Conservation (phyloP, 2,329 filamentous ascomycete species). For the Stagonosporopsis vannaccii region DNA sequence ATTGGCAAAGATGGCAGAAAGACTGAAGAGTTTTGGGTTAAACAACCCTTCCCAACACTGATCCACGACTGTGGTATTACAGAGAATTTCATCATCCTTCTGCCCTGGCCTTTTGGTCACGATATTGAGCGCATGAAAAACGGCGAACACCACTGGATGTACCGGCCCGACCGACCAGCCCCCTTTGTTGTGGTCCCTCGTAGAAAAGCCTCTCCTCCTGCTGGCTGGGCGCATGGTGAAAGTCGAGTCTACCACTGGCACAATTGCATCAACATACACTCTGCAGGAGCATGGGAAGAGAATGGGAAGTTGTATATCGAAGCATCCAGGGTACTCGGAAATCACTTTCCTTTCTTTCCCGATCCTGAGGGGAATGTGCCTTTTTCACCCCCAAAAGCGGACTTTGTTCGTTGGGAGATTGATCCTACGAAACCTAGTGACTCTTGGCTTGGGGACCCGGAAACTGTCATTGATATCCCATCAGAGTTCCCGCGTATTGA, state of each 20-base stretch:
- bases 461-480: constrained; percentile 31
- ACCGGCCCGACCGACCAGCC: constrained; percentile 43
- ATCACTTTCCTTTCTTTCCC: constrained; percentile 48
- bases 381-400: constrained; percentile 13
- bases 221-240: constrained; percentile 51
- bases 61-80: constrained; percentile 56
- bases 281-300: constrained; percentile 47
- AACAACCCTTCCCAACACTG: constrained; percentile 48
- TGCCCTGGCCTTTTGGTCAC: constrained; percentile 29
- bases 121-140: constrained; percentile 49
- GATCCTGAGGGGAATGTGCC: constrained; percentile 43
- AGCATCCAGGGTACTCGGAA: constrained; percentile 24
- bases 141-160: constrained; percentile 53
- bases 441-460: constrained; percentile 29
- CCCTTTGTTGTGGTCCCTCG: constrained; percentile 39
- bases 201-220: constrained; percentile 47
- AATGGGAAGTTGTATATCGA: constrained; percentile 44
- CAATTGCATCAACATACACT: constrained; percentile 29
- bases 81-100: constrained; percentile 42
- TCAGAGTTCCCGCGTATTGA: constrained; percentile 54
- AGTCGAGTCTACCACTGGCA: constrained; percentile 22
- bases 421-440: constrained; percentile 34
- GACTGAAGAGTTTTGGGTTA: constrained; percentile 40
- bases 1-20: constrained; percentile 28
- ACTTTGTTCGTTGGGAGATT: constrained; percentile 42